Evolutionary conservation across 352 stramenopile species (phyloP).

Genomic region (Phytophthora uliginosa): DNA sequence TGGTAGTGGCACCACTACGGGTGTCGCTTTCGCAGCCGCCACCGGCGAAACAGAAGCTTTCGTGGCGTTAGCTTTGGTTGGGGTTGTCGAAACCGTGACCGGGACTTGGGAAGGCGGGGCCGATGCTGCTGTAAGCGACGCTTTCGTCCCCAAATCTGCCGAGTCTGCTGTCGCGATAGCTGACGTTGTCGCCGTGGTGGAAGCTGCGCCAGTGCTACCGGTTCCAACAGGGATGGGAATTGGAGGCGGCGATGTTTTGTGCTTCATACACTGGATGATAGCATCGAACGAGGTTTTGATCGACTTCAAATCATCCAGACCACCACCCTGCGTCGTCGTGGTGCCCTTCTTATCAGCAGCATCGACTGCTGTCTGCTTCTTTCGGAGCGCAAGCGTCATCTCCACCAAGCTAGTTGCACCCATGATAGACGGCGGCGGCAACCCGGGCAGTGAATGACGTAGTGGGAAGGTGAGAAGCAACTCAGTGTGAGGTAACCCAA

Average conservation of each 20-base stretch:
- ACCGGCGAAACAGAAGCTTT: conserved; percentile 33
- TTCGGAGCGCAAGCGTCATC: conserved; percentile 63
- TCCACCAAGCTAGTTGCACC: conserved; percentile 62
- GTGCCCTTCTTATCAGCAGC: conserved; percentile 28
- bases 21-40: conserved; percentile 28
- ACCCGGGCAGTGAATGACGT: conserved; percentile 62
- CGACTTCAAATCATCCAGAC: conserved; percentile 80
- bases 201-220: background rate
- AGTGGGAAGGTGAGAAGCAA: conserved; percentile 64
- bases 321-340: conserved; percentile 9
- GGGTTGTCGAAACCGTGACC: conserved; percentile 14
- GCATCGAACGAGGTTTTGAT: conserved; percentile 85
- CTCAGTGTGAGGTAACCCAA: conserved; percentile 66
- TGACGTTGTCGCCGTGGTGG: conserved; percentile 13
- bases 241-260: conserved; percentile 75
- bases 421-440: conserved; percentile 73
- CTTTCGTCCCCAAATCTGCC: conserved; percentile 37
- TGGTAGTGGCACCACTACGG: conserved; percentile 51
- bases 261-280: conserved; percentile 91
- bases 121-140: conserved; percentile 44
- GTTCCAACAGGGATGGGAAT: conserved; percentile 66
- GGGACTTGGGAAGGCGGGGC: conserved; percentile 22
- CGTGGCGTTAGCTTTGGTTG: conserved; percentile 23
- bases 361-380: conserved; percentile 34
- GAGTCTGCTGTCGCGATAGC: conserved; percentile 10